Evolutionary conservation across 2,329 filamentous ascomycete genomes (phyloP).

Genomic region (Pseudogymnoascus sp.): DNA sequence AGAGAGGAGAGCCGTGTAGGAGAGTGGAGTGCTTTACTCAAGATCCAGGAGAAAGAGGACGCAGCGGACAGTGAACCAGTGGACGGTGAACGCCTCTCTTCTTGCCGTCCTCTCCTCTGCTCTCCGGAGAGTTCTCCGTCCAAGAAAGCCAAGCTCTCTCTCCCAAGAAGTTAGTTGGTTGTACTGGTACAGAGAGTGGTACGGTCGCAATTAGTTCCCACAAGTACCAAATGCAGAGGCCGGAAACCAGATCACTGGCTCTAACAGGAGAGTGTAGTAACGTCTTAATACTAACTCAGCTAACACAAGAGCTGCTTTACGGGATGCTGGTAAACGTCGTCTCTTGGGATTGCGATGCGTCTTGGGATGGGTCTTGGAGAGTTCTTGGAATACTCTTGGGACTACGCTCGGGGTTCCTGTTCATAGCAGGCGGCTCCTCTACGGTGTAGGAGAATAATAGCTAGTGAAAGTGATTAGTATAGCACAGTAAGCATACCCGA

Average conservation of each 20-base stretch:
- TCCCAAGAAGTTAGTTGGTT: not conserved
- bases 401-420: no score
- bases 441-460: not conserved
- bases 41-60: not conserved
- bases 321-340: not conserved
- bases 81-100: not conserved
- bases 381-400: no score
- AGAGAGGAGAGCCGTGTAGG: not conserved
- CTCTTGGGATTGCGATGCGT: not conserved
- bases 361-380: not conserved
- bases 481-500: not conserved
- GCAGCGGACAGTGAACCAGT: not conserved
- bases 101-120: not conserved
- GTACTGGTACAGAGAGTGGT: not conserved
- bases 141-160: not conserved
- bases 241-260: not conserved
- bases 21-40: not conserved
- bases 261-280: not conserved
- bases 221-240: conserved; percentile 2
- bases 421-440: no score
- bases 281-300: not conserved
- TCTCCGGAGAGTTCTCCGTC: not conserved
- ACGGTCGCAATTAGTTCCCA: not conserved
- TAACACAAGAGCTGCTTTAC: not conserved
- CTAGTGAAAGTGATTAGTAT: not conserved